phyloP scores from a whole-genome alignment of 257 asterid species.

The Solanum commersonii region DNA sequence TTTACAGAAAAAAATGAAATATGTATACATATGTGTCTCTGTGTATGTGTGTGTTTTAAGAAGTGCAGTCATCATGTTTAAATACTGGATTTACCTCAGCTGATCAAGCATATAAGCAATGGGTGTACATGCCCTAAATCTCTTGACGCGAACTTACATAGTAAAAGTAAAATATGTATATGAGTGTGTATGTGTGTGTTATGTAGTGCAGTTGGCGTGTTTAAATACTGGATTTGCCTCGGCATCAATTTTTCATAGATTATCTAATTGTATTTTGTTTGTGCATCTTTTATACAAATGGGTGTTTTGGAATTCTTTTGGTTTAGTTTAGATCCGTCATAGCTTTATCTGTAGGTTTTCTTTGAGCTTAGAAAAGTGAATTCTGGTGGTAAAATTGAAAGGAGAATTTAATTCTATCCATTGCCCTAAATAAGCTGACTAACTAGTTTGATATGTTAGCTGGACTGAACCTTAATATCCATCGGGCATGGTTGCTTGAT shows the following conservation, averaged over 20 bases:
- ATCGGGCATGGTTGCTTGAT: background rate
- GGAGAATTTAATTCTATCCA: background rate
- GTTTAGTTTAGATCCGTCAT: background rate
- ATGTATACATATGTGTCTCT: too few species aligned
- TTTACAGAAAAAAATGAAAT: background rate
- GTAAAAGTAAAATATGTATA: background rate
- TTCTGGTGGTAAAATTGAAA: background rate
- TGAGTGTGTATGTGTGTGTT: background rate
- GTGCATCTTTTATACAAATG: background rate
- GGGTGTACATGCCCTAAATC: background rate
- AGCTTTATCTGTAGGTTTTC: background rate
- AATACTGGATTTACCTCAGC: background rate
- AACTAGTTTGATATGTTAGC: background rate
- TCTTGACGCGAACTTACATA: background rate
- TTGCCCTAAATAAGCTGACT: background rate
- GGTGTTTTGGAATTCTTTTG: background rate
- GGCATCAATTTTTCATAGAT: background rate
- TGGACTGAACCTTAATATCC: background rate
- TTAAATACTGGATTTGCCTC: background rate
- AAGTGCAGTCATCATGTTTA: background rate
- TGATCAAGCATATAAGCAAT: background rate
- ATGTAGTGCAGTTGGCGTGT: background rate
- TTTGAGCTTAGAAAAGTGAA: background rate
- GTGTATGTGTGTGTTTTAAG: background rate
- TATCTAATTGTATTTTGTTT: background rate